Conservation (phyloP, 2,329 filamentous ascomycete genomes). For the Trichophyton mentagrophytes region DNA sequence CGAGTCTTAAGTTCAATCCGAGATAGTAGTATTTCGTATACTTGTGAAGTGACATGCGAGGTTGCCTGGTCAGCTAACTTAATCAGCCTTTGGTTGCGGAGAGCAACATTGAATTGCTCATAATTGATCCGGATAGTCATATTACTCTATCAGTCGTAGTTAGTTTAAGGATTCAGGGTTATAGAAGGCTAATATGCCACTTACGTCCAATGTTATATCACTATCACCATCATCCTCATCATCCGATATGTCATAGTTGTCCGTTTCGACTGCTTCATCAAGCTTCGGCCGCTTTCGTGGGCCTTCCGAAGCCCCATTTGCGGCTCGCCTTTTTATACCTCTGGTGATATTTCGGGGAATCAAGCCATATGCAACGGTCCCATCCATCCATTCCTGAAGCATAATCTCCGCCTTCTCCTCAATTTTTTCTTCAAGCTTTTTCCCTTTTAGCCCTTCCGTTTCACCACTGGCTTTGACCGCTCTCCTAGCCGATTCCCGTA, state of each 20-base stretch:
- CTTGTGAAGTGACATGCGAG: constrained; percentile 59
- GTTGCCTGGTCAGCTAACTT: constrained; percentile 58
- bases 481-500: constrained; percentile 27
- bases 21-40: constrained; percentile 63
- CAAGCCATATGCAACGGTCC: constrained; percentile 23
- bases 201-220: constrained; percentile 26
- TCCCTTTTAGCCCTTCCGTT: constrained; percentile 27
- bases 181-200: constrained; percentile 5
- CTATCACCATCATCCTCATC: constrained; percentile 25
- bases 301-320: constrained; percentile 13
- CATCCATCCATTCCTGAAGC: constrained; percentile 24
- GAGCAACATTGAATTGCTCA: constrained; percentile 67
- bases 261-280: constrained; percentile 19
- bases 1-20: constrained; percentile 56
- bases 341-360: constrained; percentile 23
- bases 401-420: constrained; percentile 19
- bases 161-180: neutral
- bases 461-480: constrained; percentile 21
- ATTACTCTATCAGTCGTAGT: constrained; percentile 42
- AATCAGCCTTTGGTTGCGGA: constrained; percentile 67
- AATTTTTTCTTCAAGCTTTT: constrained; percentile 25
- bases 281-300: constrained; percentile 12
- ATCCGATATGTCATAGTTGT: constrained; percentile 19
- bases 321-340: constrained; percentile 24
- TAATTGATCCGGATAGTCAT: constrained; percentile 70